phyloP scores from a whole-genome alignment of 2,329 filamentous ascomycete species.

The Xylariales sp. region DNA sequence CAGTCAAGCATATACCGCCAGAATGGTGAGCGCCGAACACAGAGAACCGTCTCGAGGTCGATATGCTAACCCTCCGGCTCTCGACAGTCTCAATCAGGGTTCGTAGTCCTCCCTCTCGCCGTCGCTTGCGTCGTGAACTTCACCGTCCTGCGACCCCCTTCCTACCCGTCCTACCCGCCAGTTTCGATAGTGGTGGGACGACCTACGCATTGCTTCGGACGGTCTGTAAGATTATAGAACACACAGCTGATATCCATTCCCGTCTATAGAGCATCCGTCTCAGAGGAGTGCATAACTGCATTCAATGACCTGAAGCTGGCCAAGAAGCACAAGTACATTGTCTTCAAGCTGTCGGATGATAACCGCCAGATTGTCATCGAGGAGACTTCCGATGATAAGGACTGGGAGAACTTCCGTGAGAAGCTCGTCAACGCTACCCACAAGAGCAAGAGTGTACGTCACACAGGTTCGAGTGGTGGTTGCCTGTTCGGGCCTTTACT shows the following conservation, averaged over 20 bases:
- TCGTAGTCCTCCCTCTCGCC: conserved; percentile 32
- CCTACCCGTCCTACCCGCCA: too few relatives aligned
- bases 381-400: conserved; percentile 59
- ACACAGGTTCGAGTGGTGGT: not conserved
- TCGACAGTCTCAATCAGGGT: conserved; percentile 64
- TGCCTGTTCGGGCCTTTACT: not conserved
- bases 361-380: conserved; percentile 79
- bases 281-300: conserved; percentile 63
- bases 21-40: conserved; percentile 23
- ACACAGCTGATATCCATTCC: too few relatives aligned
- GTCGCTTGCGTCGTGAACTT: too few relatives aligned
- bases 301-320: conserved; percentile 82
- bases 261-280: conserved; percentile 64
- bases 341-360: conserved; percentile 83
- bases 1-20: conserved; percentile 17
- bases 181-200: too few relatives aligned
- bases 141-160: too few relatives aligned
- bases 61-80: conserved; percentile 16
- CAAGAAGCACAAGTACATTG: conserved; percentile 80
- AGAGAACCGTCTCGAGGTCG: conserved; percentile 2
- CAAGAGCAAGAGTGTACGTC: conserved; percentile 64
- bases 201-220: too few relatives aligned
- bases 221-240: too few relatives aligned
- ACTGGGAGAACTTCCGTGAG: conserved; percentile 71
- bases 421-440: conserved; percentile 69